Conservation (phyloP, 2,329 filamentous ascomycete genomes). For the Fusarium sp. region DNA sequence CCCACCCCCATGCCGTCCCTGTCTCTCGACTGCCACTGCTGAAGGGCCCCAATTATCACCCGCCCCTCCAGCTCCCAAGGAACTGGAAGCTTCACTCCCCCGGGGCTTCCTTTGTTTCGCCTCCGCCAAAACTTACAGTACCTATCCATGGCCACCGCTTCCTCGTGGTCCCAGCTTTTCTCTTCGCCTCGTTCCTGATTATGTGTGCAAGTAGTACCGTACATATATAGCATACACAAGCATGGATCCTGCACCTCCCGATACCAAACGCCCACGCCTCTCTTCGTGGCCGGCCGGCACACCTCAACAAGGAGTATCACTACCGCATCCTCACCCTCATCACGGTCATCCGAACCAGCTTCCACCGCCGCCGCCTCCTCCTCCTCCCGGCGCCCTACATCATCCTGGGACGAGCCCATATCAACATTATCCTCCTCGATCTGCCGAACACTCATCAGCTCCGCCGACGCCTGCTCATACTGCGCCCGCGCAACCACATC, state of each 20-base stretch:
- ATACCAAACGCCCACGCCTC: slow-evolving; percentile 71
- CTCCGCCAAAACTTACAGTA: slow-evolving; percentile 41
- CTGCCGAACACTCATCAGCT: slow-evolving; percentile 49
- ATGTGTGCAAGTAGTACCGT: slow-evolving; percentile 51
- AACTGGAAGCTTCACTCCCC: slow-evolving; percentile 47
- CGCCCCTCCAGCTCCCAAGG: slow-evolving; percentile 45
- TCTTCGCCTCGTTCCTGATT: slow-evolving; percentile 51
- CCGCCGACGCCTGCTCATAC: slow-evolving; percentile 46
- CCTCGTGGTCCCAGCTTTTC: slow-evolving; percentile 54
- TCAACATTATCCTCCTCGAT: slow-evolving; percentile 54
- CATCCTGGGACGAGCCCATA: slow-evolving; percentile 54
- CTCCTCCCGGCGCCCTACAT: slow-evolving; percentile 42
- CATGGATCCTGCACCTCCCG: slow-evolving; percentile 71
- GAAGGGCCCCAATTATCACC: slow-evolving; percentile 48
- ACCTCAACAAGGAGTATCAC: slow-evolving; percentile 61
- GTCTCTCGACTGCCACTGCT: slow-evolving; percentile 46
- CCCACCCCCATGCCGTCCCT: slow-evolving; percentile 47
- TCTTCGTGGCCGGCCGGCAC: slow-evolving; percentile 61
- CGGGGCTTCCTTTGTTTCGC: slow-evolving; percentile 44
- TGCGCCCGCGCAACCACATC: slow-evolving; percentile 49
- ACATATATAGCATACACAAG: slow-evolving; percentile 56
- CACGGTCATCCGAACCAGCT: slow-evolving; percentile 44
- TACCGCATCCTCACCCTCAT: slow-evolving; percentile 53
- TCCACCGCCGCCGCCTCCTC: slow-evolving; percentile 45
- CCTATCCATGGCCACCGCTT: slow-evolving; percentile 50